Percentiles rank a stretch among this genome's conserved stretches.
Evolutionary conservation across 1,139 yeast genomes (phyloP).

Genomic region (Kazachstania sp.): DNA sequence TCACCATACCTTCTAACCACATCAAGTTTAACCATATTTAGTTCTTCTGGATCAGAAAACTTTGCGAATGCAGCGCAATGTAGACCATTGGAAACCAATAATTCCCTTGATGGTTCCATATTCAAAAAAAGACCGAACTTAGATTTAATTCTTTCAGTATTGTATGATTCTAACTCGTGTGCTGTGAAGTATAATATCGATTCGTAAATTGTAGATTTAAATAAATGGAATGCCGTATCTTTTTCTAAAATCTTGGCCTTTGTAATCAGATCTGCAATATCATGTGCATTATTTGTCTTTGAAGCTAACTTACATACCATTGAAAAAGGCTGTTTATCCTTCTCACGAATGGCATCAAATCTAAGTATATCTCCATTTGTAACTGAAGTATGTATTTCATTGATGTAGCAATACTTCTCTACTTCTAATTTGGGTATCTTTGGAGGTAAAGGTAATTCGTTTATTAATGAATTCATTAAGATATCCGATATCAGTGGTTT

Average conservation of each 20-base stretch:
- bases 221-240: slow-evolving; percentile 78
- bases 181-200: slow-evolving; percentile 65
- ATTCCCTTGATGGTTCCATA: slow-evolving; percentile 32
- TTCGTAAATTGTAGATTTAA: slow-evolving; percentile 40
- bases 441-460: slow-evolving; percentile 67
- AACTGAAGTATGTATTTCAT: slow-evolving; percentile 42
- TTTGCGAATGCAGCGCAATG: slow-evolving; percentile 42
- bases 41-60: slow-evolving; percentile 28
- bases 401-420: slow-evolving; percentile 58
- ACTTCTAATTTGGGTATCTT: slow-evolving; percentile 64
- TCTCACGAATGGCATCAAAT: slow-evolving; percentile 24
- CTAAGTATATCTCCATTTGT: slow-evolving; percentile 35
- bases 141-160: slow-evolving; percentile 49
- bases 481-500: slow-evolving; percentile 66
- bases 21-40: slow-evolving; percentile 15
- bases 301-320: slow-evolving; percentile 28
- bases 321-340: slow-evolving; percentile 13
- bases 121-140: slow-evolving; percentile 63
- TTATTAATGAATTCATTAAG: slow-evolving; percentile 80
- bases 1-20: slow-evolving; percentile 4
- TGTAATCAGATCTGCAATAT: slow-evolving; percentile 56
- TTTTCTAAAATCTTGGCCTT: slow-evolving; percentile 76
- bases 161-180: slow-evolving; percentile 57
- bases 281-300: slow-evolving; percentile 30
- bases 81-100: slow-evolving; percentile 35